Evolutionary conservation across 495 filamentous ascomycete species (phyloP).

Genomic region (Aspergillus egyptiacus): DNA sequence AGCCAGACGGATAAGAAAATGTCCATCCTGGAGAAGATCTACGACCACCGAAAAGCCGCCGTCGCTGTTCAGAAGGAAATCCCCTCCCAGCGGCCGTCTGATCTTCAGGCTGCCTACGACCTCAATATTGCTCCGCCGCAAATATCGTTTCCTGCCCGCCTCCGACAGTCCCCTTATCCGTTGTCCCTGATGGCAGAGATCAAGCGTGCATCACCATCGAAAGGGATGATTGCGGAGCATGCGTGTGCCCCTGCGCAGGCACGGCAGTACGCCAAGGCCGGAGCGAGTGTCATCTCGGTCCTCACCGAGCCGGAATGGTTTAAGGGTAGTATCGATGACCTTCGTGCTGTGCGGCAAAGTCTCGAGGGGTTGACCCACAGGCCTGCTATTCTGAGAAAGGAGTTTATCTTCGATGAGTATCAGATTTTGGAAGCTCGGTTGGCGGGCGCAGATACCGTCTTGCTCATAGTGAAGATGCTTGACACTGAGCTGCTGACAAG

Average conservation of each 20-base stretch:
- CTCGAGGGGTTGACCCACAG: slow-evolving; percentile 85
- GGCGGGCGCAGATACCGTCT: slow-evolving; percentile 88
- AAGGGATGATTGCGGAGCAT: slow-evolving; percentile 83
- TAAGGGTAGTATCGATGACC: slow-evolving; percentile 92
- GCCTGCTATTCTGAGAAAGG: slow-evolving; percentile 87
- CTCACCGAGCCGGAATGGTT: slow-evolving; percentile 99
- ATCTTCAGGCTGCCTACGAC: slow-evolving; percentile 83
- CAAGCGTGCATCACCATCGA: slow-evolving; percentile 93
- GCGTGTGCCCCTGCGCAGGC: slow-evolving; percentile 88
- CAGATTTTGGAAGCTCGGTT: slow-evolving; percentile 94
- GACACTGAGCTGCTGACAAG: slow-evolving; percentile 64
- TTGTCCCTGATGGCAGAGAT: slow-evolving; percentile 93
- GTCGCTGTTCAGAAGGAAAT: slow-evolving; percentile 81
- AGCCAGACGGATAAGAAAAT: slow-evolving; percentile 50
- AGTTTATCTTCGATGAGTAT: slow-evolving; percentile 97
- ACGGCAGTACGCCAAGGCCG: slow-evolving; percentile 83
- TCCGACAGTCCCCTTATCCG: slow-evolving; percentile 73
- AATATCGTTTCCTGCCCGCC: slow-evolving; percentile 69
- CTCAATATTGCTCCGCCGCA: slow-evolving; percentile 80
- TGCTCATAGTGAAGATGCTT: slow-evolving; percentile 98
- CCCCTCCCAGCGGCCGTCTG: slow-evolving; percentile 72
- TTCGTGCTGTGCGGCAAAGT: slow-evolving; percentile 80
- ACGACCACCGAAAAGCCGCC: slow-evolving; percentile 68
- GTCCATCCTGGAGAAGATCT: slow-evolving; percentile 89
- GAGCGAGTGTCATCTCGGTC: slow-evolving; percentile 94